These are phyloP conservation scores for Pezizomycotina sp. DNA, from an alignment of 2,329 filamentous ascomycete genomes.

Conservation along the genomic window DNA sequence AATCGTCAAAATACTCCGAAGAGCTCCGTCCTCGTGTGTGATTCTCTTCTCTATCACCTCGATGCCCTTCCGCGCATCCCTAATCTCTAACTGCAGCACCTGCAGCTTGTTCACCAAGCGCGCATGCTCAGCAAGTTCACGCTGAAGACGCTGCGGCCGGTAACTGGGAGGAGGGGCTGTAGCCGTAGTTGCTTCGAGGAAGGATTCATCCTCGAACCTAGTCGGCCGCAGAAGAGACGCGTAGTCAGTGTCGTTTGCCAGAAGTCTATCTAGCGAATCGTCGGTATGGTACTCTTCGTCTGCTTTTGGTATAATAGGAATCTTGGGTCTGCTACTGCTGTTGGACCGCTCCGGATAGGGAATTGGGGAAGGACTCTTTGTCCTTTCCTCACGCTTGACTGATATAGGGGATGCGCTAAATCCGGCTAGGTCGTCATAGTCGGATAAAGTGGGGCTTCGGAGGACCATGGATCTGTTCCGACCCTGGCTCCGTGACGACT, in stretches of 20 bases:
- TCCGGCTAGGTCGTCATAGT: too few relatives aligned
- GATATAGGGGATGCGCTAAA: too few relatives aligned
- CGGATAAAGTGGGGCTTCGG: too few relatives aligned
- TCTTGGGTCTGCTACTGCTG: too few relatives aligned
- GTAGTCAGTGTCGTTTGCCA: slow-evolving; percentile 15
- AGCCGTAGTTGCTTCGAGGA: slow-evolving; percentile 12
- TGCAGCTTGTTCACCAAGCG: slow-evolving; percentile 14
- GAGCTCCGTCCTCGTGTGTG: slow-evolving; percentile 14
- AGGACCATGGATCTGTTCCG: too few relatives aligned
- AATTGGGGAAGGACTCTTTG: too few relatives aligned
- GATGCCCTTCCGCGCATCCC: slow-evolving; percentile 14
- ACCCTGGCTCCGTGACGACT: too few relatives aligned
- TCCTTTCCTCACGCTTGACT: too few relatives aligned
- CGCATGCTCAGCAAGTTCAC: slow-evolving; percentile 12
- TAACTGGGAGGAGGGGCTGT: too few relatives aligned
- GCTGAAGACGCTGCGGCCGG: slow-evolving; percentile 4
- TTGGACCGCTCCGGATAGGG: too few relatives aligned
- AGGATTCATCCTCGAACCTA: slow-evolving; percentile 14
- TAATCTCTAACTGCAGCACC: slow-evolving; percentile 13
- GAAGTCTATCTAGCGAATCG: slow-evolving; percentile 15
- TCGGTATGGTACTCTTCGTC: slow-evolving; percentile 18
- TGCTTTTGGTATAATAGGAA: too few relatives aligned
- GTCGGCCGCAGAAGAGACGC: slow-evolving; percentile 12
- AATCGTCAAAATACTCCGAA: too few relatives aligned
- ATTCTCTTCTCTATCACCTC: slow-evolving; percentile 17